Base-by-base conservation (phyloP, 2,329 filamentous ascomycete species). In the Colletotrichum sp. region DNA sequence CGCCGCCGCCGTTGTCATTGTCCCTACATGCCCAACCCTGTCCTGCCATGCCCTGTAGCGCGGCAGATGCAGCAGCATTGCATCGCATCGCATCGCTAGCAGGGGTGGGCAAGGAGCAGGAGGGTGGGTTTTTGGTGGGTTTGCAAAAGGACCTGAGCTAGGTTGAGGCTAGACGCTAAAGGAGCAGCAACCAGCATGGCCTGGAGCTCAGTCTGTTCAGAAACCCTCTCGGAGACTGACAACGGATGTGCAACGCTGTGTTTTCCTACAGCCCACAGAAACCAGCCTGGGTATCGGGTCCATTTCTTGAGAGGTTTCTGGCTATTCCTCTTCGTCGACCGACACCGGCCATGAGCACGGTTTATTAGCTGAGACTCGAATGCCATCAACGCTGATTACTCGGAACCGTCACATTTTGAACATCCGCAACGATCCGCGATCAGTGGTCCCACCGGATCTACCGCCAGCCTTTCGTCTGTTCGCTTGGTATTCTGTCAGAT, bases 121-220 rank as follows among this genome's bases (percentile, higher is more conserved):
- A 64, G 66, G 68, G 71, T 73, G 71, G 68, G 43, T 73, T 73
- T 36, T 61, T 73, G 69, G 72, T 74, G 69, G 72, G 69, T 74
- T 74, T 74, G 69, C 72, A 74, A 74, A 74, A 74, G 72, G 72
- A 74, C 72, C 72, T 74, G 72, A 74, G 69, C 72, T 72, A 74
- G 72, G 69, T 69, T 61, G 69, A 72, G 69, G 69, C 69, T 73
- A 69, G 69, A 62, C 71, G 68, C 71, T 69, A 73, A 62, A 31
- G 67, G 68, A 73, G 67, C 61, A 73, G 27, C 59, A 73, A 68
- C 57, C 58, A 68, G 58, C 62, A 33, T 57, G 61, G 54, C 57
- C 33, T 58, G 43, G 59, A 71, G 62, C 57, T n/a, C 62, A 51
- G 43, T 51, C n/a, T 51, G 12, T 13, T 51, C 43, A 71, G 55